phyloP scores from a whole-genome alignment of 257 asterid genomes.

The Schizonepeta tenuifolia region DNA sequence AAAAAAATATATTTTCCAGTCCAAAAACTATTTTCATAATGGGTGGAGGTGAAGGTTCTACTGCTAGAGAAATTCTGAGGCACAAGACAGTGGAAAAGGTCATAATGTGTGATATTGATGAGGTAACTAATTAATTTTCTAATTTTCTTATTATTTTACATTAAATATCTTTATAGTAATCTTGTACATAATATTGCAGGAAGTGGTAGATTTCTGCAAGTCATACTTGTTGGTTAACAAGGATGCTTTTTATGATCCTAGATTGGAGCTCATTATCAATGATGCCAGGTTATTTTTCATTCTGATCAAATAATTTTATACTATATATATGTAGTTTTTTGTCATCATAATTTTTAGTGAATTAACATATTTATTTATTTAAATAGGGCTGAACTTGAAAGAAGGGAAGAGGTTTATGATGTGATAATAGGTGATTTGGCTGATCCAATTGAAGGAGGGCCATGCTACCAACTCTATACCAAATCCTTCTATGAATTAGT shows the following conservation, averaged over 20 bases:
- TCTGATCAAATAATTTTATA: no score
- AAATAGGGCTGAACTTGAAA: conserved; percentile 82
- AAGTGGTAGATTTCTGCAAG: conserved; percentile 90
- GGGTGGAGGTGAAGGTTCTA: conserved; percentile 99
- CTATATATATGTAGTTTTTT: no score
- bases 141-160: neutral
- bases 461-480: conserved; percentile 90
- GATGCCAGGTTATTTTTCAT: conserved; percentile 68
- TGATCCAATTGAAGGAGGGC: conserved; percentile 98
- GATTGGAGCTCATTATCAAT: conserved; percentile 77
- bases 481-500: conserved; percentile 78
- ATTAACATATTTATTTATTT: neutral
- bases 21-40: conserved; percentile 85
- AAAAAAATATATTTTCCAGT: conserved; percentile 39
- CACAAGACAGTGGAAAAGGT: conserved; percentile 78
- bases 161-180: neutral
- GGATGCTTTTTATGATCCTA: conserved; percentile 77
- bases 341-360: no score
- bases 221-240: conserved; percentile 73
- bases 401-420: conserved; percentile 74
- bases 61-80: conserved; percentile 88
- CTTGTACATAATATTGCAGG: conserved; percentile 52
- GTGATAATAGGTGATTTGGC: conserved; percentile 93
- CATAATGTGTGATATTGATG: conserved; percentile 95
- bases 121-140: conserved; percentile 41